These are phyloP conservation scores for Cicer cuneatum DNA, from an alignment of 306 rosid species.

Conservation along the genomic window DNA sequence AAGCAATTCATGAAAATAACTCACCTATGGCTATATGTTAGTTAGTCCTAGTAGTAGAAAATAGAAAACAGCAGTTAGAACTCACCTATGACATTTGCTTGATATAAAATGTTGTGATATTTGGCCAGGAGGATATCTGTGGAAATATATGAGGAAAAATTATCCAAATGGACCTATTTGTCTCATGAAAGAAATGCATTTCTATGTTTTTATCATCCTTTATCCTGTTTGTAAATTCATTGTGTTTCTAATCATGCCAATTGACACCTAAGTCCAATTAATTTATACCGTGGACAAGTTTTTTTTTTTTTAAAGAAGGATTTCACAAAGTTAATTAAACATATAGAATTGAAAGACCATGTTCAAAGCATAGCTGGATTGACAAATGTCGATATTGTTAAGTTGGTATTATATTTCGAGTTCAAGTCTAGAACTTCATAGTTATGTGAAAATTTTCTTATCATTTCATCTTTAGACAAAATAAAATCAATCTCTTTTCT, in stretches of 20 bases:
- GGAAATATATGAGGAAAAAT: background rate
- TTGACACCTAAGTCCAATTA: background rate
- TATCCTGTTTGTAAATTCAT: background rate
- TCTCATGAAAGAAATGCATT: background rate
- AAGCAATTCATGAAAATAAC: conserved; percentile 51
- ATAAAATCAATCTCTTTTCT: no score
- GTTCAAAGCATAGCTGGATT: no score
- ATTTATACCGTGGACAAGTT: no score
- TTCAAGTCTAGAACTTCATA: no score
- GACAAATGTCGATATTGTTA: no score
- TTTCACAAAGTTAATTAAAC: no score
- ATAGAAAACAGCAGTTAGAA: conserved; percentile 4
- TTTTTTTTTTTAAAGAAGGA: no score
- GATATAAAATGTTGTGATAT: background rate
- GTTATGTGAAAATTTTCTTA: no score
- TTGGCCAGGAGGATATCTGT: background rate
- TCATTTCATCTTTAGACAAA: no score
- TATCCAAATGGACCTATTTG: background rate
- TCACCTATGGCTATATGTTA: conserved; percentile 46
- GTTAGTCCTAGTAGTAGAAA: conserved; percentile 39
- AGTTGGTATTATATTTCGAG: no score
- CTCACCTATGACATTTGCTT: background rate
- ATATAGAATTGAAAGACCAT: no score
- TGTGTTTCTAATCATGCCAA: background rate
- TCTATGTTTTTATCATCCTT: background rate